Percentiles rank a stretch among this genome's conserved stretches.
Conservation (phyloP, 2,329 filamentous ascomycete genomes). For the Ambrosiella cleistominuta region DNA sequence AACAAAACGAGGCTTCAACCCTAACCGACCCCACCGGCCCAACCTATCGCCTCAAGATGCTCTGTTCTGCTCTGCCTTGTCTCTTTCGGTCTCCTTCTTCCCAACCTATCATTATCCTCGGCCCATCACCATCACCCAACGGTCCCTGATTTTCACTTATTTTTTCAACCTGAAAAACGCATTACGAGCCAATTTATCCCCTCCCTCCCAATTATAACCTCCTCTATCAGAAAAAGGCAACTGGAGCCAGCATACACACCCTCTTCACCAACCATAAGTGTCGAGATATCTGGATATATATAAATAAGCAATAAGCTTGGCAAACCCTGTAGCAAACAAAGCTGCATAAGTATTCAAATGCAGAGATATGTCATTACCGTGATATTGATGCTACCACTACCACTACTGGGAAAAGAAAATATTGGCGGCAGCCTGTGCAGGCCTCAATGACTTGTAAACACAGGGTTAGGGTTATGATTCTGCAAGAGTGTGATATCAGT, state of each 20-base stretch:
- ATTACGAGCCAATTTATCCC: too few species aligned
- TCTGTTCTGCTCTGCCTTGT: not conserved
- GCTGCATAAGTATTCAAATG: too few species aligned
- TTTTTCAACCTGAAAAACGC: too few species aligned
- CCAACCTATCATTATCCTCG: too few species aligned
- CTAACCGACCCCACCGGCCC: not conserved
- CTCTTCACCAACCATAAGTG: too few species aligned
- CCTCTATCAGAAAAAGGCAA: too few species aligned
- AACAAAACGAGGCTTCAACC: not conserved
- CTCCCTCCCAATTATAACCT: too few species aligned
- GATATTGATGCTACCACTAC: not conserved
- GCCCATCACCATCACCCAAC: too few species aligned
- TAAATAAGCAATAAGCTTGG: too few species aligned
- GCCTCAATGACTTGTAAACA: not conserved
- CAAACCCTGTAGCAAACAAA: not conserved
- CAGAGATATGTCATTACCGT: not conserved
- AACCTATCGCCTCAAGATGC: not conserved
- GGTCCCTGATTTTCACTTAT: too few species aligned
- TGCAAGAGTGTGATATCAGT: not conserved
- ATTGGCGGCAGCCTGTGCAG: not conserved
- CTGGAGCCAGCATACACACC: too few species aligned
- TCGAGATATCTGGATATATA: too few species aligned
- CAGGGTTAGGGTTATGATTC: not conserved
- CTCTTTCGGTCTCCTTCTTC: not conserved
- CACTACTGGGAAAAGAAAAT: not conserved